A percentile compares a stretch with the other conserved stretches of the same genome.
phyloP scores from a whole-genome alignment of 331 rosid species.

The Ulmus americana region DNA sequence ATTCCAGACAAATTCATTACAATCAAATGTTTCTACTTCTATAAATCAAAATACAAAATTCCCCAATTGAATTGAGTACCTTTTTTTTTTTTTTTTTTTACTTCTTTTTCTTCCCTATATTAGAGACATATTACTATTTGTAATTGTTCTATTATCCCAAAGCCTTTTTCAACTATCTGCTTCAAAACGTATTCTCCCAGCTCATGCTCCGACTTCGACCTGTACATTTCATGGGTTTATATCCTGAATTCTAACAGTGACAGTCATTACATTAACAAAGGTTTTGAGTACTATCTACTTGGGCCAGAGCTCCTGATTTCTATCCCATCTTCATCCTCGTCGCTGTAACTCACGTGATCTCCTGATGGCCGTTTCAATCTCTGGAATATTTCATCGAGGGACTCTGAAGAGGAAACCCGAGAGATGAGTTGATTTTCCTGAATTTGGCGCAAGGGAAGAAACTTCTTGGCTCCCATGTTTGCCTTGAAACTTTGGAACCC shows the following conservation, averaged over 20 bases:
- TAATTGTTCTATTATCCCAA: conserved; percentile 8
- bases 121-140: conserved; percentile 14
- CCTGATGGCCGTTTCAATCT: conserved; percentile 62
- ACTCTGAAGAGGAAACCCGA: conserved; percentile 52
- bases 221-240: conserved; percentile 35
- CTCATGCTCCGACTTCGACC: conserved; percentile 24
- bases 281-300: conserved; percentile 31
- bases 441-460: conserved; percentile 53
- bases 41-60: conserved; percentile 25
- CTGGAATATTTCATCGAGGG: conserved; percentile 82
- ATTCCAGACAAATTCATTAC: too few relatives aligned
- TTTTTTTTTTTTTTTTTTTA: neutral
- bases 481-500: conserved; percentile 68
- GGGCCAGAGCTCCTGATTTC: conserved; percentile 30
- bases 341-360: conserved; percentile 34
- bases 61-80: conserved; percentile 15
- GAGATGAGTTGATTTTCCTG: conserved; percentile 39
- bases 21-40: neutral
- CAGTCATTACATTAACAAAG: conserved; percentile 12
- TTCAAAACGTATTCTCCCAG: conserved; percentile 20
- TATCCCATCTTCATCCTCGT: conserved; percentile 37
- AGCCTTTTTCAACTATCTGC: conserved; percentile 13
- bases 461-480: conserved; percentile 51
- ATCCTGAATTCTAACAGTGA: conserved; percentile 21
- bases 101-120: neutral